phyloP scores from a whole-genome alignment of 2,329 filamentous ascomycete species.

The Colletotrichum melonis region DNA sequence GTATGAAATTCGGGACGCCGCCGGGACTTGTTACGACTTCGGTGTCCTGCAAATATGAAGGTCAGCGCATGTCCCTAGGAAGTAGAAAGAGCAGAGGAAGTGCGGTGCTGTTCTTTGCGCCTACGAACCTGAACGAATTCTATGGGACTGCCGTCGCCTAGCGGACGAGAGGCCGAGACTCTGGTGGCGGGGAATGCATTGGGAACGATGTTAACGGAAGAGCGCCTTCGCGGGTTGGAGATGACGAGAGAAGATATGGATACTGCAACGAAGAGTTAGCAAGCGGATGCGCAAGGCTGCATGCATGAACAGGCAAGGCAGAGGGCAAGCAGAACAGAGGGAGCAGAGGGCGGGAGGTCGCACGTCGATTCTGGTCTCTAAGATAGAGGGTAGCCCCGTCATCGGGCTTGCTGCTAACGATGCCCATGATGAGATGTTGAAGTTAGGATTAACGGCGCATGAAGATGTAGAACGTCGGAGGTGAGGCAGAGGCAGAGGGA shows the following conservation, averaged over 20 bases:
- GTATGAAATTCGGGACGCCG: slow-evolving; percentile 77
- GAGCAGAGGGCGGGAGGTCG: slow-evolving; percentile 47
- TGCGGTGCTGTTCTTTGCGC: slow-evolving; percentile 35
- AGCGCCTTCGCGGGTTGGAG: slow-evolving; percentile 82
- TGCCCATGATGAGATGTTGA: slow-evolving; percentile 78
- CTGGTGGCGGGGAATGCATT: slow-evolving; percentile 89
- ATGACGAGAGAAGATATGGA: slow-evolving; percentile 86
- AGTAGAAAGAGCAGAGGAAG: background rate
- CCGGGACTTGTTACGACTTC: slow-evolving; percentile 63
- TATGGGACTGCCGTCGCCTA: slow-evolving; percentile 79
- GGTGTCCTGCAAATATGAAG: slow-evolving; percentile 72
- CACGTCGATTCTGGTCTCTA: slow-evolving; percentile 92
- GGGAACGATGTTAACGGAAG: slow-evolving; percentile 80
- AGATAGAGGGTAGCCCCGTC: slow-evolving; percentile 85
- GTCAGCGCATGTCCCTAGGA: slow-evolving; percentile 16
- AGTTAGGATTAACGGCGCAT: slow-evolving; percentile 33
- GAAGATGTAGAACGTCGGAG: slow-evolving; percentile 9
- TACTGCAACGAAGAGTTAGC: slow-evolving; percentile 65
- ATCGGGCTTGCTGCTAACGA: slow-evolving; percentile 88
- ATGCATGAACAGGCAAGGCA: slow-evolving; percentile 35
- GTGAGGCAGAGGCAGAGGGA: slow-evolving; percentile 13
- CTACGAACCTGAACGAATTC: slow-evolving; percentile 89
- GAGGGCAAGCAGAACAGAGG: slow-evolving; percentile 11
- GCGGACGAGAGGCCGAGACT: slow-evolving; percentile 77
- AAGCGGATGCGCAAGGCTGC: slow-evolving; percentile 34